Base-by-base conservation (phyloP, 345 rosid genomes). In the Lumnitzera racemosa region DNA sequence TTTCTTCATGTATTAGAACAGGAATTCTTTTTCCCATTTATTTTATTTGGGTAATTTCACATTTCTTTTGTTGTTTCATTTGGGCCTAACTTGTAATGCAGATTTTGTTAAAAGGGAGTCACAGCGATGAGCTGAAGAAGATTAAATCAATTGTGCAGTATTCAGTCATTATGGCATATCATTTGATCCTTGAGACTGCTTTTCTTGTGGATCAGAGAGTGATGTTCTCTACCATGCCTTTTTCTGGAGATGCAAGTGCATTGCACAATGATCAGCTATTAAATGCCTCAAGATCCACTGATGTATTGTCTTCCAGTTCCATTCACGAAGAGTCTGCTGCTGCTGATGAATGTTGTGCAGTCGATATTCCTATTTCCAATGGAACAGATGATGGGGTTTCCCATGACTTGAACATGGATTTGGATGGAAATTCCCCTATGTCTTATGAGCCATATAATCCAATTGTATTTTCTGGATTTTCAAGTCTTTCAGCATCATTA, bases 21-120 rank as follows among this genome's bases (percentile, higher is more conserved):
- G 43, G 11, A 36, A 36, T 9, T 36, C 4, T 36, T 36, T 36
- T 36, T 36, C 9, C 11, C 43, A 36, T 36, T 36, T 9, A 36
- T 36, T 36, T 36, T 36, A 27, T 36, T 36, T 36, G 43, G 43
- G 43, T 36, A 36, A 36, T 36, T 36, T 36, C 43, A 36, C 11
- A 36, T 0, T 13, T 24, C 24, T 53, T 46, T 24, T 24, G 15
- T 63, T 15, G 25, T 53, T 15, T 25, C n/a, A 43, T 20, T 23
- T 27, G 11, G 5, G 29, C 27, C 24, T 24, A 2, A 43, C 48
- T 47, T 53, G 53, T 65, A 20, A 57, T 78, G 66, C 87, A 94
- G 99, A 80, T 94, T 70, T 79, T 94, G 77, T 77, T 94, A 70
- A 90, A 81, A 80, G 99, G 99, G 74, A 74, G 88, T 75, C 78